Evolutionary conservation across 129 eudicot genomes (phyloP).

Genomic region (Flaveria sonorensis): DNA sequence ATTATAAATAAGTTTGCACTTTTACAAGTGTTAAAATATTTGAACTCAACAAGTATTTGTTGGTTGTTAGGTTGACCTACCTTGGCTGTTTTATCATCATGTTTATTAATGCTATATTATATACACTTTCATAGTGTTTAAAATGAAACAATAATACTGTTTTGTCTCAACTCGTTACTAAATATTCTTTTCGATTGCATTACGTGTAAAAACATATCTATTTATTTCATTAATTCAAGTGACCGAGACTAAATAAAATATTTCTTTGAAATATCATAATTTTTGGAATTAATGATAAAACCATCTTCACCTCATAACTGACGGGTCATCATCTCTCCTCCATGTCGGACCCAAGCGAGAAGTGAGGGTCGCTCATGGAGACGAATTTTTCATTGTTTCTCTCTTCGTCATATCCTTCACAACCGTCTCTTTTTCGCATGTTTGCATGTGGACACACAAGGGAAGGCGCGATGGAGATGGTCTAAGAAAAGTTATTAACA

Average conservation of each 20-base stretch:
- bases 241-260: not conserved
- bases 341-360: no score
- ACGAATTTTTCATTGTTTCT: no score
- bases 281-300: no score
- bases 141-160: conserved; percentile 7
- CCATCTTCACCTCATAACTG: no score
- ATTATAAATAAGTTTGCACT: not conserved
- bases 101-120: not conserved
- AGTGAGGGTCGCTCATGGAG: no score
- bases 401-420: no score
- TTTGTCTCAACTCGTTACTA: not conserved
- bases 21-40: conserved; percentile 12
- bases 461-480: no score
- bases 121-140: not conserved
- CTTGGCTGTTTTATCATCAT: not conserved
- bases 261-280: no score
- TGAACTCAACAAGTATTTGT: not conserved
- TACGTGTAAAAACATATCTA: not conserved
- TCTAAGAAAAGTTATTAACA: no score
- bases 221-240: not conserved
- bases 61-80: conserved; percentile 15
- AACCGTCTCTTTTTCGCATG: no score
- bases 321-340: no score
- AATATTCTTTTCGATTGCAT: not conserved
- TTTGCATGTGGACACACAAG: no score